Evolutionary conservation across 2,329 filamentous ascomycete genomes (phyloP), one percentile per base, ranked within the genome.

Genomic region (Trematosphaeria pertusa): DNA sequence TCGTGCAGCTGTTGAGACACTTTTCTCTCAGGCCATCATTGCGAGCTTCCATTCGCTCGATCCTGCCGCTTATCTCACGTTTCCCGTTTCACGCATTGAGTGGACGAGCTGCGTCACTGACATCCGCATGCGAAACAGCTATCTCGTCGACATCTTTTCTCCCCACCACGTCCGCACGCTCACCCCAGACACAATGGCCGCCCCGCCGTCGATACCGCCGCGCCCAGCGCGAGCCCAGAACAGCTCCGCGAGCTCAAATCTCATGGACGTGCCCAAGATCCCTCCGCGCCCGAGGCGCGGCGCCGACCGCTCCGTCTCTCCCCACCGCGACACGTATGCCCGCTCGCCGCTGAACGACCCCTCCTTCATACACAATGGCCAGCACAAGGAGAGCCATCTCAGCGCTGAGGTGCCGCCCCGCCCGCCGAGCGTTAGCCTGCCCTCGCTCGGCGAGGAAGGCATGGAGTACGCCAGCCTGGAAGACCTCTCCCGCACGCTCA

Each of bases 381-480:
- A 58, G 33, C 55, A 64, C 19, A 71, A 67, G 47, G 70, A 66
- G 35, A 62, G 58, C 54, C 65, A 63, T 41, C 69, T 71, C 28
- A 69, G 66, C 37, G 59, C 60, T 14, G 70, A 72, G 22, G 72
- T 80, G 54, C 68, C 78, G 20, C 74, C 78, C 14, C 87, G 90
- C 39, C 84, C 88, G 26, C 83, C 85, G 37, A 95, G 89, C 66
- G 89, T 96, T 46, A 83, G 84, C 24, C 82, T 97, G 67, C 93
- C 93, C 12, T 88, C 88, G 1, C 81, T 96, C 44, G 93, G 93
- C 47, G 87, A 97, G 68, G 93, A 97, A 75, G 93, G 93, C 53
- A 85, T 81, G 58, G 93, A 97, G 75, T 97, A 97, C 74, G 89
- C 84, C 41, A 87, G 83, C 62, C 75, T 84, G 58, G 74, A 81